Percentiles rank a stretch among this genome's conserved stretches.
phyloP scores from a whole-genome alignment of 2,329 filamentous ascomycete genomes.

The Lithohypha guttulata region DNA sequence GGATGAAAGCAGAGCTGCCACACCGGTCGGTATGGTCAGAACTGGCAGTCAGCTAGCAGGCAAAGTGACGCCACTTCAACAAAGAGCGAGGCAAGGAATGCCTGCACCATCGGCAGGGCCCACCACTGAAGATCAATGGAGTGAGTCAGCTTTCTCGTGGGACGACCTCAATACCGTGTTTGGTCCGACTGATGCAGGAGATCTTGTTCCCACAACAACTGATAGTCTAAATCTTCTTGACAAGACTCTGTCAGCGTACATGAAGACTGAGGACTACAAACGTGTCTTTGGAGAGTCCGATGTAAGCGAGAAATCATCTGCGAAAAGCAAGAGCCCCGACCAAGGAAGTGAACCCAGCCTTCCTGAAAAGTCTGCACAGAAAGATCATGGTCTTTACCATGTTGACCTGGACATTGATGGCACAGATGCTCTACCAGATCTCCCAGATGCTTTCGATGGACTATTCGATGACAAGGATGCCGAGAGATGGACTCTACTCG shows the following conservation, averaged over 20 bases:
- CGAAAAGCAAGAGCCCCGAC: conserved; percentile 9
- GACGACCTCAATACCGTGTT: conserved; percentile 17
- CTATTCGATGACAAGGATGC: background rate
- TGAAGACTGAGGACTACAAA: conserved; percentile 6
- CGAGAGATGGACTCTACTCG: background rate
- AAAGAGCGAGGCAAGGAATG: background rate
- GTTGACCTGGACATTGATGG: conserved; percentile 1
- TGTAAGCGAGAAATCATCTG: conserved; percentile 8
- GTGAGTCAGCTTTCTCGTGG: conserved; percentile 15
- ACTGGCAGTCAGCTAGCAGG: conserved; percentile 10
- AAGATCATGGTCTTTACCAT: conserved; percentile 1
- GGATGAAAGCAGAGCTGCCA: conserved; percentile 12
- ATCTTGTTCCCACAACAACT: conserved; percentile 17
- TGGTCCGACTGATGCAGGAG: conserved; percentile 19
- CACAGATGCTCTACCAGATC: background rate
- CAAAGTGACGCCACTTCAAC: background rate
- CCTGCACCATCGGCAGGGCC: background rate
- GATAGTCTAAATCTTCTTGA: conserved; percentile 12
- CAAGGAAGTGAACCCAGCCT: conserved; percentile 6
- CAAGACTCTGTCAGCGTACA: conserved; percentile 14
- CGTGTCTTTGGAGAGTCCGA: conserved; percentile 8
- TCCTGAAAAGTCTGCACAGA: background rate
- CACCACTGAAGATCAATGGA: conserved; percentile 15
- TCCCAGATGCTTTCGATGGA: conserved; percentile 2
- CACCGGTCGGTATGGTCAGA: conserved; percentile 16